Evolutionary conservation across 768 basidiomycete species (phyloP).

Genomic region (Tricholoma furcatifolium): DNA sequence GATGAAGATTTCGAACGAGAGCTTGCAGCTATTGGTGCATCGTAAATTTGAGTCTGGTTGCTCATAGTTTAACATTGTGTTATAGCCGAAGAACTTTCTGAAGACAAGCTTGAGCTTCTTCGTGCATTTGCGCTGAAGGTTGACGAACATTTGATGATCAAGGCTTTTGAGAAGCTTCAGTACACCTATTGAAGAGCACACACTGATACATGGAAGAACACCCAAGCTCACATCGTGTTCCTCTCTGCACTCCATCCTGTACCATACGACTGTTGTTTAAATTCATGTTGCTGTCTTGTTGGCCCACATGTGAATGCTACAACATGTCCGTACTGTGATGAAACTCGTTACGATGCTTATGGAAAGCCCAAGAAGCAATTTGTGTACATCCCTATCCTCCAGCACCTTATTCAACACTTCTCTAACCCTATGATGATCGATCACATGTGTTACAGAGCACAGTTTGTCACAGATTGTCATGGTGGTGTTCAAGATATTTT

Average conservation of each 20-base stretch:
- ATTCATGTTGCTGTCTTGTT: conserved; percentile 38
- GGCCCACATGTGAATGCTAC: conserved; percentile 26
- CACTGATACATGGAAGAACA: conserved; percentile 18
- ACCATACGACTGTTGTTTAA: conserved; percentile 39
- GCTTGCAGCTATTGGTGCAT: conserved; percentile 15
- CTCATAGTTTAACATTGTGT: not conserved
- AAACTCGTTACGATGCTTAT: conserved; percentile 19
- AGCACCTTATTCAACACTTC: conserved; percentile 28
- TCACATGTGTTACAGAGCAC: conserved; percentile 25
- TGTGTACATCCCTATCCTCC: conserved; percentile 38
- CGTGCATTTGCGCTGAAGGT: conserved; percentile 29
- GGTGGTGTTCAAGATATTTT: conserved; percentile 28
- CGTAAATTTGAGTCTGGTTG: not conserved
- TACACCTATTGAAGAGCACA: conserved; percentile 17
- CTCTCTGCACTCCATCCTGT: conserved; percentile 32
- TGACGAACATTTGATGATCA: conserved; percentile 22
- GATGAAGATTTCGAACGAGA: conserved; percentile 19
- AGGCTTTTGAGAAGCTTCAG: conserved; percentile 23
- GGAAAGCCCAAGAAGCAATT: conserved; percentile 25
- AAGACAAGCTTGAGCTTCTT: conserved; percentile 23
- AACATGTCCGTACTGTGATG: conserved; percentile 35
- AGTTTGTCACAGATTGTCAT: not conserved
- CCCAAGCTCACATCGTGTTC: conserved; percentile 21
- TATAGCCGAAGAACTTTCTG: conserved; percentile 20
- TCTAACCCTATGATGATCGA: not conserved